Percentiles rank a stretch among this genome's conserved stretches.
phyloP scores from a whole-genome alignment of 1,284 basidiomycete species.

The Puccinia polysora region DNA sequence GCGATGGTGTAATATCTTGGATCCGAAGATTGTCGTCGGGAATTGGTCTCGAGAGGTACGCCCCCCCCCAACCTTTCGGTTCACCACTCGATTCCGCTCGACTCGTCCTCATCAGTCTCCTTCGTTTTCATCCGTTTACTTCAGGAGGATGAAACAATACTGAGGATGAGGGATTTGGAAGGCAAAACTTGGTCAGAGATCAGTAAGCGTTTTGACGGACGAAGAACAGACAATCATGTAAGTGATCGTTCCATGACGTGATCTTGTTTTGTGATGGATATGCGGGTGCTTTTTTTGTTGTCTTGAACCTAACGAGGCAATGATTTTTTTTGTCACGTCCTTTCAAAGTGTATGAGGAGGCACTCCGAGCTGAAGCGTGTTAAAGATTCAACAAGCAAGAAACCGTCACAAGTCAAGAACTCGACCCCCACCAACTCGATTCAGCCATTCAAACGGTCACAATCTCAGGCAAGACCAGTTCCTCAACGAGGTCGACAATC shows the following conservation, averaged over 20 bases:
- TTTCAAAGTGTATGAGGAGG: conserved; percentile 16
- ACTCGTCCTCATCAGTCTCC: not conserved
- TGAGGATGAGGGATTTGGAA: conserved; percentile 44
- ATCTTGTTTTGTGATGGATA: not conserved
- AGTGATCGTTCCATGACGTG: not conserved
- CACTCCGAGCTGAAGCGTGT: conserved; percentile 8
- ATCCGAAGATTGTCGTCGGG: conserved; percentile 32
- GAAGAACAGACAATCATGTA: conserved; percentile 46
- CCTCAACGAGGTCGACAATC: too few species aligned
- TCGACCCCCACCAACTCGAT: too few species aligned
- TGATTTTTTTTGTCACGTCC: not conserved
- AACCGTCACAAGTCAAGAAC: too few species aligned
- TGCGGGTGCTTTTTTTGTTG: not conserved
- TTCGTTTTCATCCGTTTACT: not conserved
- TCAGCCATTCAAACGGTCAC: too few species aligned
- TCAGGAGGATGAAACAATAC: conserved; percentile 45
- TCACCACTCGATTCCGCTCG: not conserved
- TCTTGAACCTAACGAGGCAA: not conserved
- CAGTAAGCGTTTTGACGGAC: conserved; percentile 38
- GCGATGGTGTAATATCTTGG: conserved; percentile 39
- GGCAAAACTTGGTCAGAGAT: conserved; percentile 46
- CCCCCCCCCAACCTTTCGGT: not conserved
- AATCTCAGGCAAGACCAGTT: too few species aligned
- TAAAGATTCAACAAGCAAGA: not conserved
- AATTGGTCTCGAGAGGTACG: conserved; percentile 28